A percentile compares a stretch with the other conserved stretches of the same genome.
These are phyloP conservation scores for Aciculosporium take DNA, from an alignment of 2,329 filamentous ascomycete genomes.

Conservation along the genomic window DNA sequence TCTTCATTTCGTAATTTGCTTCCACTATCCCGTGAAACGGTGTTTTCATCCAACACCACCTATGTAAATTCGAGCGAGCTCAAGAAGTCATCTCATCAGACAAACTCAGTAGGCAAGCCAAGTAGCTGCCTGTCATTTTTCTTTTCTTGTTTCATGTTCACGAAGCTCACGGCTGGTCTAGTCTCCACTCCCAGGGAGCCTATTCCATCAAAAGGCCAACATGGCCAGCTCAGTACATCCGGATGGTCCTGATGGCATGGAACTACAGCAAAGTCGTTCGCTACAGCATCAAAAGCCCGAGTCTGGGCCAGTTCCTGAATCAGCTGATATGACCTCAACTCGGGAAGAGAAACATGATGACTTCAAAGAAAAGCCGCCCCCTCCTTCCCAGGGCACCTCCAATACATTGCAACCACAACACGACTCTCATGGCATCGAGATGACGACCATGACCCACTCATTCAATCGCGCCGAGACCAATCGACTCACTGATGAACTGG, in stretches of 20 bases:
- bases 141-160: not conserved
- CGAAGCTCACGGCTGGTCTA: not conserved
- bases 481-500: constrained; percentile 33
- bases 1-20: constrained; percentile 9
- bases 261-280: constrained; percentile 2
- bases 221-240: constrained; percentile 5
- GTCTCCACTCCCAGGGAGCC: not conserved
- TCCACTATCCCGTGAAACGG: no score
- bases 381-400: constrained; percentile 18
- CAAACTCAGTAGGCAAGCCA: not conserved
- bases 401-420: constrained; percentile 15
- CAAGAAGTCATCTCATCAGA: not conserved
- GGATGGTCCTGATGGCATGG: not conserved
- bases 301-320: constrained; percentile 4
- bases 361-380: constrained; percentile 12
- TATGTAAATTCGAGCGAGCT: not conserved
- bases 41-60: not conserved
- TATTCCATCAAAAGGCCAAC: not conserved
- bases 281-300: not conserved
- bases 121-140: not conserved
- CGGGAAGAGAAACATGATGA: constrained; percentile 6
- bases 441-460: constrained; percentile 11
- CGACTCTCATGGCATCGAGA: constrained; percentile 11
- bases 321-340: not conserved
- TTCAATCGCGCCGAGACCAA: constrained; percentile 19